These are phyloP conservation scores for Russula compacta DNA, from an alignment of 768 basidiomycete species.

Conservation along the genomic window DNA sequence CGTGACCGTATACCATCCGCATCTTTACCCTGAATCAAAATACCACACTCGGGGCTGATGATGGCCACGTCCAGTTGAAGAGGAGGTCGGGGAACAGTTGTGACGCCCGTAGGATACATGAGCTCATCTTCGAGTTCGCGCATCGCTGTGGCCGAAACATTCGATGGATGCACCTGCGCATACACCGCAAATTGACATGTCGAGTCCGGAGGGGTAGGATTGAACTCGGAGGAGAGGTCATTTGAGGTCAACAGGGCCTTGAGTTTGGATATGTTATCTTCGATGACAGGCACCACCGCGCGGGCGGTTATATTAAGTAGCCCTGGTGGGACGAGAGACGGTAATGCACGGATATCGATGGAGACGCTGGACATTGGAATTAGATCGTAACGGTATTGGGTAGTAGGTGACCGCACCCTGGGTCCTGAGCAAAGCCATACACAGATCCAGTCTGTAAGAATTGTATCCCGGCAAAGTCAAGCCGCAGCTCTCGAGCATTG, in stretches of 20 bases:
- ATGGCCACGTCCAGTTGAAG: conserved; percentile 55
- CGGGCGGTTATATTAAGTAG: conserved; percentile 12
- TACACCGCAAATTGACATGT: conserved; percentile 59
- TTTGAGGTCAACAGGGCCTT: conserved; percentile 1
- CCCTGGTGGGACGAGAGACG: conserved; percentile 10
- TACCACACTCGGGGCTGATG: conserved; percentile 72
- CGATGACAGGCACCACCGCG: conserved; percentile 14
- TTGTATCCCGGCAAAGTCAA: conserved; percentile 75
- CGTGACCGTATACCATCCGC: conserved; percentile 49
- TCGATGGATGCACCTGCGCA: conserved; percentile 51
- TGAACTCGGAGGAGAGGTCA: conserved; percentile 9
- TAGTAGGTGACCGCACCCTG: conserved; percentile 37
- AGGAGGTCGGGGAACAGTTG: conserved; percentile 47
- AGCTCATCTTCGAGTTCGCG: conserved; percentile 65
- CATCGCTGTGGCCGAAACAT: conserved; percentile 47
- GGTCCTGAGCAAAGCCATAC: conserved; percentile 61
- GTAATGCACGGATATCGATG: conserved; percentile 8
- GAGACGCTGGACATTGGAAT: background rate
- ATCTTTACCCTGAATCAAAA: conserved; percentile 57
- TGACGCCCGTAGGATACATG: conserved; percentile 62
- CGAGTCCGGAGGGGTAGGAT: conserved; percentile 28
- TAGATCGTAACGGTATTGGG: background rate
- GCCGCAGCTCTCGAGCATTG: conserved; percentile 46
- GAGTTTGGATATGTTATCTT: conserved; percentile 9
- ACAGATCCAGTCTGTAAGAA: conserved; percentile 64